Evolutionary conservation across 441 rosid species (phyloP).

Genomic region (Biscutella auriculata): DNA sequence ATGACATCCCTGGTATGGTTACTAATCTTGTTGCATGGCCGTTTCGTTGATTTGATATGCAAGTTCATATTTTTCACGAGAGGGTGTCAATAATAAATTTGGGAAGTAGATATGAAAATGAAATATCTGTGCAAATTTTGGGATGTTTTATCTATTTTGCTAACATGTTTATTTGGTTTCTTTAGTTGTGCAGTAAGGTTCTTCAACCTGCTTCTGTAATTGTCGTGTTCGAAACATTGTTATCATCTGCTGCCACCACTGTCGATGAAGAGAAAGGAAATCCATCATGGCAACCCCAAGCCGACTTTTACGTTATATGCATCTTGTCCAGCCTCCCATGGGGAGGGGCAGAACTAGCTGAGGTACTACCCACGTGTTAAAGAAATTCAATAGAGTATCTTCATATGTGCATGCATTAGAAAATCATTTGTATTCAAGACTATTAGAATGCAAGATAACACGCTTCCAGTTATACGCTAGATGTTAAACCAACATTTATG

Average conservation of each 20-base stretch:
- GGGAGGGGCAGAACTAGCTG: constrained; percentile 92
- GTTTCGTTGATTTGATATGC: not conserved
- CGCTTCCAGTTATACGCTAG: not conserved
- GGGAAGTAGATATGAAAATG: not conserved
- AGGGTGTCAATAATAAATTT: not conserved
- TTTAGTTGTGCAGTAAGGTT: constrained; percentile 92
- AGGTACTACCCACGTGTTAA: constrained; percentile 39
- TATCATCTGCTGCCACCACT: constrained; percentile 94
- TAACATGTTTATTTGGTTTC: constrained; percentile 12
- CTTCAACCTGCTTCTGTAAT: constrained; percentile 79
- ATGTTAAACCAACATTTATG: not conserved
- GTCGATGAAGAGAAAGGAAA: constrained; percentile 98
- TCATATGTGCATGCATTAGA: not conserved
- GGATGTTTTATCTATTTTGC: not conserved
- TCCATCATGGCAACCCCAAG: constrained; percentile 92
- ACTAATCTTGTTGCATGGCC: not conserved
- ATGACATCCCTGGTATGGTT: constrained; percentile 66
- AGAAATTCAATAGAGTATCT: not conserved
- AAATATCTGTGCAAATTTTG: not conserved
- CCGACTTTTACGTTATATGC: constrained; percentile 85
- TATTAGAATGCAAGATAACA: not conserved
- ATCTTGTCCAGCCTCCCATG: constrained; percentile 94
- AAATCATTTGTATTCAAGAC: not conserved
- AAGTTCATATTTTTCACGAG: not conserved
- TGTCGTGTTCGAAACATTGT: constrained; percentile 70